These are phyloP conservation scores for Sordaria brevicollis DNA, from an alignment of 495 filamentous ascomycete species.

Conservation along the genomic window DNA sequence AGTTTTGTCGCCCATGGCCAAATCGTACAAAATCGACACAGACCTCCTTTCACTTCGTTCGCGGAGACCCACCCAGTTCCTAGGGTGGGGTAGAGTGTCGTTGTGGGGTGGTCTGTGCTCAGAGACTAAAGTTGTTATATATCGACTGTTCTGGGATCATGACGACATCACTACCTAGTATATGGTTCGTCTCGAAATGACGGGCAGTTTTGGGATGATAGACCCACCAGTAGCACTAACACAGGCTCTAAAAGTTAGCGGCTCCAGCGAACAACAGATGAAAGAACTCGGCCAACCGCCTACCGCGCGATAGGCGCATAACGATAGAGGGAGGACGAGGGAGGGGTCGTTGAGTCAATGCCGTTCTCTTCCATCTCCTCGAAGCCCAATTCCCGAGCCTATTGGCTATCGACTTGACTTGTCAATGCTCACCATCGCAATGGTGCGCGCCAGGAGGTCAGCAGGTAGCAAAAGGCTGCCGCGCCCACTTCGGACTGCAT, in stretches of 20 bases:
- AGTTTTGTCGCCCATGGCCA: too few relatives aligned
- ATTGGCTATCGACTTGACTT: neutral
- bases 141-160: neutral
- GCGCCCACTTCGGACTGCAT: neutral
- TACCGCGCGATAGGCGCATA: neutral
- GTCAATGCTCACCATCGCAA: neutral
- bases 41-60: too few relatives aligned
- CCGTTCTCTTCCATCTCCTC: neutral
- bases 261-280: neutral
- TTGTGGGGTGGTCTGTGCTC: too few relatives aligned
- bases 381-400: neutral
- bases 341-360: neutral
- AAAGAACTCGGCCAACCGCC: neutral
- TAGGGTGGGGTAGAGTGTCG: too few relatives aligned
- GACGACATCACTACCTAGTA: neutral
- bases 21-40: too few relatives aligned
- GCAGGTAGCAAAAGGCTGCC: neutral
- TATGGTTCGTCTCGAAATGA: neutral
- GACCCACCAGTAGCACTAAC: neutral
- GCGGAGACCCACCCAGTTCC: too few relatives aligned
- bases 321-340: neutral
- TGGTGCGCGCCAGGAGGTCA: neutral
- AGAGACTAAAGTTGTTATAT: too few relatives aligned
- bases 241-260: neutral
- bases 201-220: neutral